Conservation (phyloP, 768 basidiomycete genomes). For the Mrakia gelida region DNA sequence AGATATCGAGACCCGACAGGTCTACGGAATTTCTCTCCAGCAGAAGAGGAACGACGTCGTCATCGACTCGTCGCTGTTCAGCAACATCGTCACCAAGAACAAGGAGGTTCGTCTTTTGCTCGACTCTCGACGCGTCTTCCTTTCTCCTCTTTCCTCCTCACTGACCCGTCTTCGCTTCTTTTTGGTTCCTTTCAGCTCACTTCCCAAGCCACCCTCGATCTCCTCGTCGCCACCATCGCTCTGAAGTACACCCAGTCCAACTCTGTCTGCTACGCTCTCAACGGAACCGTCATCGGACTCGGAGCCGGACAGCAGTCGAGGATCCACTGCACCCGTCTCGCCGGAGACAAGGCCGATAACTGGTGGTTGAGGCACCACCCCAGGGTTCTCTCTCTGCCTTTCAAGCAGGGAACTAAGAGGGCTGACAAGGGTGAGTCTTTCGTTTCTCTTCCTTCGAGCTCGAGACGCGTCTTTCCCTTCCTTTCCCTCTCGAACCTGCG, state of each 20-base stretch:
- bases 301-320: conserved; percentile 98
- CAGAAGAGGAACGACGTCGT: conserved; percentile 86
- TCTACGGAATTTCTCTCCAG: conserved; percentile 84
- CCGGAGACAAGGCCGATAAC: conserved; percentile 94
- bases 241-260: conserved; percentile 99
- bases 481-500: not conserved
- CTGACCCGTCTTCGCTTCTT: not conserved
- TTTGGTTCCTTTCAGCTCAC: conserved; percentile 57
- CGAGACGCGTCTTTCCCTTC: not conserved
- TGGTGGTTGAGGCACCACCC: conserved; percentile 99
- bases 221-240: conserved; percentile 92
- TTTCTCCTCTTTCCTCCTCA: not conserved
- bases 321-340: conserved; percentile 97
- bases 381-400: conserved; percentile 82
- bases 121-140: no score
- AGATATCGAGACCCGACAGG: conserved; percentile 84
- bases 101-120: conserved; percentile 64
- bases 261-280: conserved; percentile 90
- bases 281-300: conserved; percentile 87
- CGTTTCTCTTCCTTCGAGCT: not conserved
- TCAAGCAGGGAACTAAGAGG: conserved; percentile 95
- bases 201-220: conserved; percentile 69
- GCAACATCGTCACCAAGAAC: conserved; percentile 82
- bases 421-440: conserved; percentile 64
- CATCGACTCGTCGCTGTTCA: conserved; percentile 73